These are phyloP conservation scores for Xylaria polymorpha DNA, from an alignment of 2,329 filamentous ascomycete genomes.

Conservation along the genomic window DNA sequence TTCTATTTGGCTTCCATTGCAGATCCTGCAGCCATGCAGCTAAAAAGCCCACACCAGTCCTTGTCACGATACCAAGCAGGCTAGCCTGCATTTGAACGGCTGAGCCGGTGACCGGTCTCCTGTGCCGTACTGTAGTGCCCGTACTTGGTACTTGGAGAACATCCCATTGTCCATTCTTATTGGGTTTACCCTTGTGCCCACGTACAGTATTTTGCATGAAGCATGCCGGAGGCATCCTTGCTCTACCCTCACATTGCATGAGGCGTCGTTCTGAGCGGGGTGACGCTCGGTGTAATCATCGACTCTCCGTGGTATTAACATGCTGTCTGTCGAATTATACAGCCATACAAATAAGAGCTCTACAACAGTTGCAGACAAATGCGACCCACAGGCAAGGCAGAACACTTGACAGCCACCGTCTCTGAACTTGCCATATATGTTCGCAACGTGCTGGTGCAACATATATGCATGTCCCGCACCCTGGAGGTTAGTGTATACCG, in stretches of 20 bases:
- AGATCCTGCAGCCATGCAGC: constrained; percentile 25
- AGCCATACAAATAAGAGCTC: background rate
- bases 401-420: background rate
- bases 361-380: background rate
- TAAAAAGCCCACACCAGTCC: background rate
- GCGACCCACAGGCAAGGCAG: background rate
- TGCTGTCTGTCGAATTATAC: background rate
- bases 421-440: background rate
- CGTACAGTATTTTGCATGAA: constrained; percentile 7
- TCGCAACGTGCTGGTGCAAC: constrained; percentile 1
- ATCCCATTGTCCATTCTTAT: constrained; percentile 4
- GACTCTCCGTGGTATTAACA: background rate
- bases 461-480: background rate
- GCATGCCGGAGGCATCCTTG: background rate
- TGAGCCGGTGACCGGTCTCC: background rate
- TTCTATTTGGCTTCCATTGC: constrained; percentile 37
- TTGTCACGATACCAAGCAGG: constrained; percentile 3
- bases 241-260: background rate
- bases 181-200: constrained; percentile 6
- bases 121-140: background rate
- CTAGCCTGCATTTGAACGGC: constrained; percentile 10
- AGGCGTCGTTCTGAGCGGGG: background rate
- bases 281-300: background rate
- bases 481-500: background rate
- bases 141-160: background rate